Evolutionary conservation across 1,284 basidiomycete genomes (phyloP).

Genomic region (Rhodotorula sp.): DNA sequence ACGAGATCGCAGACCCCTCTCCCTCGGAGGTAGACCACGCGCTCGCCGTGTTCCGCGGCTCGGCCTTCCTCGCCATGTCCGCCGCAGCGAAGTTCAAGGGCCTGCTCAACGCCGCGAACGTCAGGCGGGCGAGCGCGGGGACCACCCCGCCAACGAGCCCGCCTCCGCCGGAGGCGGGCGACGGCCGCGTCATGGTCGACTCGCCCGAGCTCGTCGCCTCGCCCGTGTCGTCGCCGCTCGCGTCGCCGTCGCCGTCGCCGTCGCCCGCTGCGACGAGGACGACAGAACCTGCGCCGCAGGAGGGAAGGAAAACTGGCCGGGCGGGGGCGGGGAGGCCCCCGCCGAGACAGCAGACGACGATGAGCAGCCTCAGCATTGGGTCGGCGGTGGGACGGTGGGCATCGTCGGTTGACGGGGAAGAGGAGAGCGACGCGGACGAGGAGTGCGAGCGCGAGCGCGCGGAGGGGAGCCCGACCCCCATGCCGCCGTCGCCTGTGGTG

Average conservation of each 20-base stretch:
- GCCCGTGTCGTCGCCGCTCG: background rate
- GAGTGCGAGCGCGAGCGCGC: no score
- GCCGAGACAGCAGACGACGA: slow-evolving; percentile 6
- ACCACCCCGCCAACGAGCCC: background rate
- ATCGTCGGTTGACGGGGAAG: background rate
- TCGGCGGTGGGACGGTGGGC: background rate
- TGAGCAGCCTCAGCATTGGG: slow-evolving; percentile 8
- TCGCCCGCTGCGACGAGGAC: background rate
- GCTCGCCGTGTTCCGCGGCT: slow-evolving; percentile 48
- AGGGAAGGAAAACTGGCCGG: no score
- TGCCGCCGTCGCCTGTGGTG: background rate
- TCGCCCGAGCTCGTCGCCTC: slow-evolving; percentile 26
- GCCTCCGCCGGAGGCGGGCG: no score
- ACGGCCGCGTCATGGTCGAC: slow-evolving; percentile 8
- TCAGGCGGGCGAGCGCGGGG: slow-evolving; percentile 5
- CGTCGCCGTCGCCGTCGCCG: background rate
- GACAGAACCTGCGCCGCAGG: background rate
- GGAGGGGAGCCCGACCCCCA: background rate
- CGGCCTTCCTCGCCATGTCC: slow-evolving; percentile 22
- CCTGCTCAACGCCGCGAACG: slow-evolving; percentile 10
- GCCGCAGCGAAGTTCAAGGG: slow-evolving; percentile 37
- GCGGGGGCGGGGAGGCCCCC: background rate
- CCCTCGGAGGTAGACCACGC: slow-evolving; percentile 53
- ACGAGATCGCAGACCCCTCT: slow-evolving; percentile 54
- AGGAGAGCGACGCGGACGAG: background rate